Evolutionary conservation across 2,329 filamentous ascomycete species (phyloP), one percentile per base, ranked within the genome.

Genomic region (Beauveria medogensis): DNA sequence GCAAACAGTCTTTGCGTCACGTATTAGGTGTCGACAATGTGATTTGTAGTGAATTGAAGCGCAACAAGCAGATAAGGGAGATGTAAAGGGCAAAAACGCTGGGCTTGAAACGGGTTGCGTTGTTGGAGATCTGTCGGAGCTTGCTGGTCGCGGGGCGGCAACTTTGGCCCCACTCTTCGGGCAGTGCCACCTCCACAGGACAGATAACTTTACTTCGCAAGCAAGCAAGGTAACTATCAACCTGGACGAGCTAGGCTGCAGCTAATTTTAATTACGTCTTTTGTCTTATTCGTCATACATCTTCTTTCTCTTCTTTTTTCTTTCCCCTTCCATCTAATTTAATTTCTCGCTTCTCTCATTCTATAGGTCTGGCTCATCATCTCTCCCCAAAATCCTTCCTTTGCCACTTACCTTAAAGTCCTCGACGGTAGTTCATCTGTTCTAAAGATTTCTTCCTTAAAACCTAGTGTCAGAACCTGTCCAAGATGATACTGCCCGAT

Each of bases 71-170:
- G 22, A 34, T 10, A 18, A 34, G 8, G 26, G 14, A 22, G 59
- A 37, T 54, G 43, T 10, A 55, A 44, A 47, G 22, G 43, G n/a
- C 28, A 51, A 43, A 52, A 46, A 46, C 10, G 41, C 43, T 48
- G 28, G 22, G 20, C 5, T 48, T 55, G 58, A 60, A 51, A 52
- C 57, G 28, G 56, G 40, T 43, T 55, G 30, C 43, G 56, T 53
- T 60, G 57, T 48, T 60, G 58, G 58, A 60, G 51, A 60, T 60
- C 30, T 47, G 58, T 60, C 58, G 43, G 58, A 54, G 51, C 28
- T 41, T 54, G 28, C 26, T 51, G 51, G 48, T 53, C 52, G 59
- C 47, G 56, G 52, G 59, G 58, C 43, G 58, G 57, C 57, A 20
- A 24, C 57, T 22, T 37, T 18, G 14, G 59, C 43, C 52, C 59